Percentiles rank a stretch among this genome's conserved stretches.
Evolutionary conservation across 768 basidiomycete genomes (phyloP).

Genomic region (Auricularia sp.): DNA sequence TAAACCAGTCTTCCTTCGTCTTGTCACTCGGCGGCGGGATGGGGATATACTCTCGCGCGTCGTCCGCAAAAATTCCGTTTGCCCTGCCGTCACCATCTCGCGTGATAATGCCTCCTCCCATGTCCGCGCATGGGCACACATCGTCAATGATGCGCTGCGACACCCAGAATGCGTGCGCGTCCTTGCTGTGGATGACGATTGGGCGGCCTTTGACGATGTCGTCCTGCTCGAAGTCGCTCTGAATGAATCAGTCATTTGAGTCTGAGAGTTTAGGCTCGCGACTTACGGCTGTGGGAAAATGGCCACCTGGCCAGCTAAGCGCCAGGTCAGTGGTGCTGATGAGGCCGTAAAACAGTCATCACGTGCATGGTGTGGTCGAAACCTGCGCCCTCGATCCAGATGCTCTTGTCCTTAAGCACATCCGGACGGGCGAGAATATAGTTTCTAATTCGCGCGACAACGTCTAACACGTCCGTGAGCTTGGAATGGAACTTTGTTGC

Average conservation of each 20-base stretch:
- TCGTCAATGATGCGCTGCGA: conserved; percentile 54
- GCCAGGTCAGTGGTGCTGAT: no score
- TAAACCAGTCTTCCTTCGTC: conserved; percentile 47
- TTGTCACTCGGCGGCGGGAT: conserved; percentile 51
- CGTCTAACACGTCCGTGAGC: conserved; percentile 31
- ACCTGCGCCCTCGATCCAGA: conserved; percentile 79
- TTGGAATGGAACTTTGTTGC: neutral
- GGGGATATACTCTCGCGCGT: conserved; percentile 73
- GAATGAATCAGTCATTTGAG: conserved; percentile 60
- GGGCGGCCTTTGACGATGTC: conserved; percentile 49
- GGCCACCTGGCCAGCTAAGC: conserved; percentile 43
- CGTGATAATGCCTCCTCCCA: conserved; percentile 70
- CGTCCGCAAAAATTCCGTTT: conserved; percentile 79
- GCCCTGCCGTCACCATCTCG: conserved; percentile 53
- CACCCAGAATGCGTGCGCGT: conserved; percentile 83
- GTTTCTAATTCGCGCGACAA: conserved; percentile 46
- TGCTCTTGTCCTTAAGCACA: conserved; percentile 36
- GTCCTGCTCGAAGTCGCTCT: conserved; percentile 37
- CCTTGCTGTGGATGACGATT: conserved; percentile 67
- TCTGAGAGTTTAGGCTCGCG: neutral
- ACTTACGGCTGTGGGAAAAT: conserved; percentile 66
- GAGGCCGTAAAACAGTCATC: no score
- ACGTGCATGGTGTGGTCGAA: conserved; percentile 78
- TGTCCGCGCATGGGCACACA: conserved; percentile 18
- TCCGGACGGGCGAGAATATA: conserved; percentile 53